Conservation (phyloP, 2,329 filamentous ascomycete genomes). For the Penicillium sp. region DNA sequence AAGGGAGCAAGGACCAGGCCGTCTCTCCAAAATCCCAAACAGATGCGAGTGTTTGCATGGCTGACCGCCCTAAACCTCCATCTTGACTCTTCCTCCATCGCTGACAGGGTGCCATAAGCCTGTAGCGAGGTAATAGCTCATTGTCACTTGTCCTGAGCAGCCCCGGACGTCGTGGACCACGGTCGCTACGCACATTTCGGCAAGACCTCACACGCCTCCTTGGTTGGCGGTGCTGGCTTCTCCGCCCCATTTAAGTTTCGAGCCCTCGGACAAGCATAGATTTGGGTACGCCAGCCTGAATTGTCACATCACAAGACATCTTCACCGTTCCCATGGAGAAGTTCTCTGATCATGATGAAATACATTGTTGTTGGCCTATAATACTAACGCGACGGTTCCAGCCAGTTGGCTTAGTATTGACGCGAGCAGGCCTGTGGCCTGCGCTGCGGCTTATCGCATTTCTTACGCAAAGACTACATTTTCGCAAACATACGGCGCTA, state of each 20-base stretch:
- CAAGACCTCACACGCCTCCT: slow-evolving; percentile 29
- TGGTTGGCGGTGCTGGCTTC: slow-evolving; percentile 20
- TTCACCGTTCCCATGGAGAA: background rate
- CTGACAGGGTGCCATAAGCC: slow-evolving; percentile 25
- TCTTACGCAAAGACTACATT: background rate
- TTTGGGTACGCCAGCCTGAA: slow-evolving; percentile 9
- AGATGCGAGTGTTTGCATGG: slow-evolving; percentile 22
- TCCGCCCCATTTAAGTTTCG: slow-evolving; percentile 11
- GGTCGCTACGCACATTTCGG: slow-evolving; percentile 25
- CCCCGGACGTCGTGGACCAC: slow-evolving; percentile 21
- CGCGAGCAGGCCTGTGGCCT: slow-evolving; percentile 10
- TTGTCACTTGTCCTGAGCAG: slow-evolving; percentile 24
- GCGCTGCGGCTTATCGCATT: background rate
- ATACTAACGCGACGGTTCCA: slow-evolving; percentile 30
- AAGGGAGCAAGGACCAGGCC: slow-evolving; percentile 18
- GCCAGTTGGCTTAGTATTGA: slow-evolving; percentile 19
- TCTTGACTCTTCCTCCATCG: slow-evolving; percentile 11
- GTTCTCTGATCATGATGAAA: slow-evolving; percentile 7
- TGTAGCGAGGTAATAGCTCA: slow-evolving; percentile 26
- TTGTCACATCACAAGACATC: background rate
- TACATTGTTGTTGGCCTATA: slow-evolving; percentile 17
- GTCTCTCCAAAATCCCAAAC: slow-evolving; percentile 15
- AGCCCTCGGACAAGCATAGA: slow-evolving; percentile 5
- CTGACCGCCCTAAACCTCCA: slow-evolving; percentile 21
- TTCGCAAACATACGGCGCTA: background rate